Conservation (phyloP, 805 yeast genomes). For the Groenewaldozyma tartarivorans region DNA sequence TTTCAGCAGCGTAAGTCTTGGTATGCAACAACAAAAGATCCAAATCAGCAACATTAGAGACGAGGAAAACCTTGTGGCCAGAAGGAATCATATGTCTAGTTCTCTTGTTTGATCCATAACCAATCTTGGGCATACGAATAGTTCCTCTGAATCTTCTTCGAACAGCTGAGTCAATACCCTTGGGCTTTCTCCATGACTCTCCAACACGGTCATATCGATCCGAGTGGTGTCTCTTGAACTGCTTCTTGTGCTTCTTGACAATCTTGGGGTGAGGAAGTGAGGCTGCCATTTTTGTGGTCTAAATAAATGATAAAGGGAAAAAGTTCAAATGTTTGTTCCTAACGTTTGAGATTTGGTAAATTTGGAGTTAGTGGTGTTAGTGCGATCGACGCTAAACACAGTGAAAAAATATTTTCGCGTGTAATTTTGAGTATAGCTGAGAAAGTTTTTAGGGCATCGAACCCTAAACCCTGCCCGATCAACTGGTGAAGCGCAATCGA, state of each 20-base stretch:
- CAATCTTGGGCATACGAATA: constrained; percentile 98
- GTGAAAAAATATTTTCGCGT: no score
- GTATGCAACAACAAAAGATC: constrained; percentile 95
- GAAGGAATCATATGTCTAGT: constrained; percentile 93
- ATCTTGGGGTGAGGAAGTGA: constrained; percentile 97
- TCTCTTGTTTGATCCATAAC: constrained; percentile 99
- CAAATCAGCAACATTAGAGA: constrained; percentile 85
- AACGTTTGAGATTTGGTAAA: no score
- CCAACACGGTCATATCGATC: constrained; percentile 98
- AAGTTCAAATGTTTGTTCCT: not conserved
- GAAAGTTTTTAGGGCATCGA: no score
- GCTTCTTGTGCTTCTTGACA: constrained; percentile 95
- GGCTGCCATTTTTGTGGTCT: constrained; percentile 68
- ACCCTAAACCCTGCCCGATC: no score
- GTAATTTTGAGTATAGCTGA: no score
- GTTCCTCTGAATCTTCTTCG: constrained; percentile 99
- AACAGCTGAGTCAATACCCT: constrained; percentile 99
- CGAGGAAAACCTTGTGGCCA: constrained; percentile 96
- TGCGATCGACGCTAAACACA: no score
- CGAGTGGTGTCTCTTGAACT: constrained; percentile 99
- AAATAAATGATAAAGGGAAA: not conserved
- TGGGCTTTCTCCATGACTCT: constrained; percentile 99
- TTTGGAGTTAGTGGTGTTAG: no score
- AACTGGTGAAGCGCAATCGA: no score
- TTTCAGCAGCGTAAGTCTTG: constrained; percentile 99